These are phyloP conservation scores for Aureobasidium pullulans DNA, from an alignment of 2,329 filamentous ascomycete species.

Conservation along the genomic window DNA sequence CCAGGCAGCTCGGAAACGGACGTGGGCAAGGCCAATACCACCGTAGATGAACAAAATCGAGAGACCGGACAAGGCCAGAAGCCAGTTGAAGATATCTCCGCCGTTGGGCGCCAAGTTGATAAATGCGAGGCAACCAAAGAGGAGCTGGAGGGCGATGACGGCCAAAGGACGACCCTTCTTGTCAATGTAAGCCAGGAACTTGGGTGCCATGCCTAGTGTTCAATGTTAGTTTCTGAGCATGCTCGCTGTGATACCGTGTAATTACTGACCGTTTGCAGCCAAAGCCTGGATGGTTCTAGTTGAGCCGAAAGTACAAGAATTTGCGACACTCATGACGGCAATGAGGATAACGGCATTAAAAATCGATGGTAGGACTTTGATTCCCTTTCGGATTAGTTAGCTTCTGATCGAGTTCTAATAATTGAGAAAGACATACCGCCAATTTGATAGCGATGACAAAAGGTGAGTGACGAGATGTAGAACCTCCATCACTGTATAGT, in stretches of 20 bases:
- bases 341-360: conserved; percentile 59
- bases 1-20: conserved; percentile 78
- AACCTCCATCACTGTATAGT: conserved; percentile 25
- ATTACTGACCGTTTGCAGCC: conserved; percentile 36
- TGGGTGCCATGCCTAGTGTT: conserved; percentile 60
- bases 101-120: conserved; percentile 55
- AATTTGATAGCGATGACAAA: conserved; percentile 57
- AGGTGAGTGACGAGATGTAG: conserved; percentile 43
- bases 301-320: conserved; percentile 49
- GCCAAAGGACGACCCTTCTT: conserved; percentile 70
- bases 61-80: conserved; percentile 62
- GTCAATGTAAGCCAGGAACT: conserved; percentile 71
- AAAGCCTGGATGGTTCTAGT: conserved; percentile 49
- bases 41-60: conserved; percentile 70
- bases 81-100: conserved; percentile 63
- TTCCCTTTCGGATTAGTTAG: conserved; percentile 28
- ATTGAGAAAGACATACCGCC: conserved; percentile 26
- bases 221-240: neutral
- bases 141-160: conserved; percentile 59
- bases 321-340: conserved; percentile 50
- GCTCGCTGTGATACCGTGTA: neutral
- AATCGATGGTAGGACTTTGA: conserved; percentile 52
- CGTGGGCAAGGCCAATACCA: conserved; percentile 77
- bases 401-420: too few species aligned
- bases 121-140: conserved; percentile 65